Percentiles rank a stretch among this genome's conserved stretches.
These are phyloP conservation scores for Colletotrichum higginsianum DNA, from an alignment of 2,329 filamentous ascomycete genomes.

Conservation along the genomic window DNA sequence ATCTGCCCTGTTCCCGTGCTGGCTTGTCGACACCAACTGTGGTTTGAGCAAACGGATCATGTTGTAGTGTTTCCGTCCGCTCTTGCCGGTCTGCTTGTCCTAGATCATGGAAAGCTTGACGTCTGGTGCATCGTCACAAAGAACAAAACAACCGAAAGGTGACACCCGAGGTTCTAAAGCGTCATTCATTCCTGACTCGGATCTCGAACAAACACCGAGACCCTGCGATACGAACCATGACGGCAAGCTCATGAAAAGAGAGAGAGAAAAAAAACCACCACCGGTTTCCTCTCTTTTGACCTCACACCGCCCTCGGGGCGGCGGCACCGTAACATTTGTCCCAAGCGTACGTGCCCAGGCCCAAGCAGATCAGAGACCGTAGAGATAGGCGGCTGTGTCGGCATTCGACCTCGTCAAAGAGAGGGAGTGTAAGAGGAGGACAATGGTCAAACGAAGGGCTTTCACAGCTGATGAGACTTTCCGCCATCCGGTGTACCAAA, in stretches of 20 bases:
- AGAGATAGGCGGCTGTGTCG: neutral
- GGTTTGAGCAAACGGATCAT: neutral
- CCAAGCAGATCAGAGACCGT: slow-evolving; percentile 3
- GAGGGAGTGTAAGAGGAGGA: neutral
- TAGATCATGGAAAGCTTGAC: neutral
- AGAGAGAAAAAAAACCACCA: neutral
- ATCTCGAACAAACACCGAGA: neutral
- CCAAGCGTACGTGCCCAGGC: neutral
- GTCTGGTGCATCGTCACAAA: neutral
- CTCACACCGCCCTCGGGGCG: slow-evolving; percentile 3
- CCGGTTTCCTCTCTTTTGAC: neutral
- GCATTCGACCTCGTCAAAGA: neutral
- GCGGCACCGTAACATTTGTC: neutral
- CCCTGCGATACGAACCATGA: neutral
- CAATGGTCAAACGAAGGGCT: slow-evolving; percentile 15
- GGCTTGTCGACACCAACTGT: neutral
- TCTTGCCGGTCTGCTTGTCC: slow-evolving; percentile 1
- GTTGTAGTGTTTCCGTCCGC: too few relatives aligned
- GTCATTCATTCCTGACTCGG: neutral
- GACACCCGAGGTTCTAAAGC: neutral
- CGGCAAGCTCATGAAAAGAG: neutral
- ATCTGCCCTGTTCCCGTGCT: too few relatives aligned
- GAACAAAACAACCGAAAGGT: too few relatives aligned
- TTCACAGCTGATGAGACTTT: neutral
- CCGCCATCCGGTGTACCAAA: slow-evolving; percentile 1